A percentile compares a stretch with the other conserved stretches of the same genome.
These are phyloP conservation scores for Annulohypoxylon stygium DNA, from an alignment of 495 filamentous ascomycete species.

Conservation along the genomic window DNA sequence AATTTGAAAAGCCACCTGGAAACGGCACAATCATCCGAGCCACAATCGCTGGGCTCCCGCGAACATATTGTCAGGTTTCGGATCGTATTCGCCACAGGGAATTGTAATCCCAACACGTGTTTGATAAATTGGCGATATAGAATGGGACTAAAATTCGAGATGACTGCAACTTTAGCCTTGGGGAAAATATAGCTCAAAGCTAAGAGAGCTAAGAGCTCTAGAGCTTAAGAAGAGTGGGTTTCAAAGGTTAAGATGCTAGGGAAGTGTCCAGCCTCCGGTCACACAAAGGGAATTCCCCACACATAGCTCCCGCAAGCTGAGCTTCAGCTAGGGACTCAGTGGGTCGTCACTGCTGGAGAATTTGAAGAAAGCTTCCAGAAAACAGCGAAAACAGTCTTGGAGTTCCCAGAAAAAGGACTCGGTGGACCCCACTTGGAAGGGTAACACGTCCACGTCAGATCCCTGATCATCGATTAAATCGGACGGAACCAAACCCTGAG, in stretches of 20 bases:
- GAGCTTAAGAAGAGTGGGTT: not conserved
- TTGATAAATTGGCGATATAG: not conserved
- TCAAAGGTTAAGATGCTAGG: not conserved
- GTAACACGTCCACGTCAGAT: constrained; percentile 7
- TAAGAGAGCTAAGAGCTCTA: not conserved
- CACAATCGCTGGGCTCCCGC: not conserved
- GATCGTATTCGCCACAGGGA: not conserved
- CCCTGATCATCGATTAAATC: constrained; percentile 2
- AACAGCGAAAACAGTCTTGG: too few relatives aligned
- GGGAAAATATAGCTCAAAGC: not conserved
- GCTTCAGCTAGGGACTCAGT: constrained; percentile 16
- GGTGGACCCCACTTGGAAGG: not conserved
- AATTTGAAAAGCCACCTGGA: not conserved
- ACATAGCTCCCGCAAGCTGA: constrained; percentile 20
- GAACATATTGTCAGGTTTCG: not conserved
- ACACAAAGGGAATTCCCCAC: not conserved
- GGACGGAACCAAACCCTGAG: not conserved
- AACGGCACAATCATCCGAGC: not conserved
- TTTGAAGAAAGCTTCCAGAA: constrained; percentile 27
- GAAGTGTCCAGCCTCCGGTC: not conserved
- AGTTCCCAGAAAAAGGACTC: too few relatives aligned
- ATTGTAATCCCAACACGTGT: constrained; percentile 3
- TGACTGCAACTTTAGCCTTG: not conserved
- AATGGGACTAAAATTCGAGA: too few relatives aligned
- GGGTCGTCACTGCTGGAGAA: not conserved